Base-by-base conservation (phyloP, 148 eudicot species). In the Rhododendron simsii region DNA sequence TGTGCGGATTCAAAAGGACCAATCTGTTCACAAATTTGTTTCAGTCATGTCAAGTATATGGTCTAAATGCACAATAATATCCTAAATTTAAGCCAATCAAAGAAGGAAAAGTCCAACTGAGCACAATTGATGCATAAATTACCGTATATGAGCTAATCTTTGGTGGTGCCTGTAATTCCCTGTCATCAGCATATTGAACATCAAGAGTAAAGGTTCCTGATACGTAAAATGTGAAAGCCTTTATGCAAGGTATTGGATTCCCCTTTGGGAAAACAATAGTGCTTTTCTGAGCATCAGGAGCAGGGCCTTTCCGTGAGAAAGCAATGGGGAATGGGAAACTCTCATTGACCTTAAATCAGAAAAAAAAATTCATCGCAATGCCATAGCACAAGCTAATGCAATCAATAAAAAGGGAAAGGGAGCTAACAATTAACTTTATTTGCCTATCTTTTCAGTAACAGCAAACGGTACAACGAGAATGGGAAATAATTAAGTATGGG, bases 81-180 rank as follows among this genome's bases (percentile, higher is more conserved):
- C 28, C 81, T 13, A 23, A 50, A 26, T 0, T 41, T 4, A 23
- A 33, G 71, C 65, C 39, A n/a, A 50, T 11, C 71, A 57, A 35
- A 63, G 44, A 48, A 59, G 13, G 2, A 16, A 26, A 75, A 57
- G 1, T 5, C 33, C 4, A 37, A 71, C 8, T 28, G 9, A 81
- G 45, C 53, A 65, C n/a, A 23, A 11, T 11, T 5, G 2, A 69
- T 35, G 35, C 35, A 35, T 35, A 35, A 35, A 35, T 9, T 92
- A 97, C 99, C 93, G 94, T 93, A 69, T 97, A 95, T 10, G 95
- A 88, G 81, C 99, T 97, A 78, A 97, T 97, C 86, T 94, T 90
- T 20, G 93, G 88, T 5, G 96, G 94, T 85, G 93, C 95, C 88
- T 92, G 93, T 89, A 95, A 37, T 86, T 97, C 99, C 83, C 91